phyloP scores from a whole-genome alignment of 1,284 basidiomycete species.

The Ustilago esculenta region DNA sequence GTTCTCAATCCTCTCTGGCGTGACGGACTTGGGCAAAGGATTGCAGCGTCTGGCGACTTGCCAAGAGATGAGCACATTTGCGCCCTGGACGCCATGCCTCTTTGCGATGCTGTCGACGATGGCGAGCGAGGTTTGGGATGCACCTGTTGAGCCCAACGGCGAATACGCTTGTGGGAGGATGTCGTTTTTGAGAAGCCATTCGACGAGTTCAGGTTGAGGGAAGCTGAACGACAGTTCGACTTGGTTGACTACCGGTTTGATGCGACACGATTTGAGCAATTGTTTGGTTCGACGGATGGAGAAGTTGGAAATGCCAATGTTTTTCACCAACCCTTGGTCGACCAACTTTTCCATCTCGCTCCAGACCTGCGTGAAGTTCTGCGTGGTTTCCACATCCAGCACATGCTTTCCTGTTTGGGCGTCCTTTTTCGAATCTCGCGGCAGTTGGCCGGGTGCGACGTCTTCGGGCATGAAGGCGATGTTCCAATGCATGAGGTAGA shows the following conservation, averaged over 20 bases:
- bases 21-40: constrained; percentile 52
- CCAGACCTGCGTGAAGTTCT: constrained; percentile 54
- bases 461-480: constrained; percentile 58
- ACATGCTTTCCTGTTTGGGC: constrained; percentile 70
- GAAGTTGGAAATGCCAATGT: constrained; percentile 73
- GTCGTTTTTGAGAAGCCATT: constrained; percentile 71
- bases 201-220: constrained; percentile 81
- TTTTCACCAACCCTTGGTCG: constrained; percentile 57
- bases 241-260: constrained; percentile 61
- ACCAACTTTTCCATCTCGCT: constrained; percentile 57
- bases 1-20: constrained; percentile 51
- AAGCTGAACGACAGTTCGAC: constrained; percentile 59
- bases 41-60: constrained; percentile 58
- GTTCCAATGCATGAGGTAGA: constrained; percentile 83
- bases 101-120: constrained; percentile 57
- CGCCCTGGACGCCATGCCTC: constrained; percentile 53
- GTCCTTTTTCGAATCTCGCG: constrained; percentile 59
- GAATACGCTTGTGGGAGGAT: constrained; percentile 59
- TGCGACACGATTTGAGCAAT: constrained; percentile 48
- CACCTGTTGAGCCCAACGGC: constrained; percentile 54
- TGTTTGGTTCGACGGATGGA: constrained; percentile 60
- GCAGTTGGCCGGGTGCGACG: constrained; percentile 51
- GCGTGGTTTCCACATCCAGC: constrained; percentile 74
- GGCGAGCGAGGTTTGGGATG: constrained; percentile 43
- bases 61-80: constrained; percentile 58